A percentile compares a stretch with the other conserved stretches of the same genome.
Conservation (phyloP, 371 early-diverging fungal species). For the Mortierella sp. region DNA sequence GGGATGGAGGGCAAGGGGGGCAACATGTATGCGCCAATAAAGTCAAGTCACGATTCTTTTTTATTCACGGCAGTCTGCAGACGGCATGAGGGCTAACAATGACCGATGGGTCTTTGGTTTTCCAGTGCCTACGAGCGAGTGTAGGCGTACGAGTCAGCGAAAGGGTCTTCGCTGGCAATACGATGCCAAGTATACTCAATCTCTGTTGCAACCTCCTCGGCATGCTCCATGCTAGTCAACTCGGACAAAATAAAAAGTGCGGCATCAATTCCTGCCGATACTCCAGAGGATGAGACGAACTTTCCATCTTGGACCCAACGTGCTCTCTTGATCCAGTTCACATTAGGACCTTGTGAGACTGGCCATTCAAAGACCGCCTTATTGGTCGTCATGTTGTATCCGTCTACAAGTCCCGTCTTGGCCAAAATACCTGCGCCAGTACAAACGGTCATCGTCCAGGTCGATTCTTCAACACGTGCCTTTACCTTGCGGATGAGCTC, state of each 20-base stretch:
- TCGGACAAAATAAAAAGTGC: neutral
- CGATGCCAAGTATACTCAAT: neutral
- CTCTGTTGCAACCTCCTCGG: neutral
- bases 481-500: neutral
- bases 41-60: too few relatives aligned
- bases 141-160: neutral
- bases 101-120: too few relatives aligned
- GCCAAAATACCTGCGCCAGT: constrained; percentile 53
- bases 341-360: constrained; percentile 29
- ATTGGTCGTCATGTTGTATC: constrained; percentile 11
- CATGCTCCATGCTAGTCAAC: neutral
- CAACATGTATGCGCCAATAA: too few relatives aligned
- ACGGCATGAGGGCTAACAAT: too few relatives aligned
- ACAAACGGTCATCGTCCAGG: constrained; percentile 39
- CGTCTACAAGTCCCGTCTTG: constrained; percentile 46
- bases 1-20: too few relatives aligned
- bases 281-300: constrained; percentile 54
- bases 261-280: constrained; percentile 48
- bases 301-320: constrained; percentile 58
- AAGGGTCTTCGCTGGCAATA: neutral
- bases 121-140: too few relatives aligned
- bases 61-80: too few relatives aligned
- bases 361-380: constrained; percentile 1
- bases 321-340: constrained; percentile 54
- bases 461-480: constrained; percentile 3